A percentile compares a stretch with the other conserved stretches of the same genome.
Conservation (phyloP, 352 stramenopile genomes). For the Phytopythium montanum region DNA sequence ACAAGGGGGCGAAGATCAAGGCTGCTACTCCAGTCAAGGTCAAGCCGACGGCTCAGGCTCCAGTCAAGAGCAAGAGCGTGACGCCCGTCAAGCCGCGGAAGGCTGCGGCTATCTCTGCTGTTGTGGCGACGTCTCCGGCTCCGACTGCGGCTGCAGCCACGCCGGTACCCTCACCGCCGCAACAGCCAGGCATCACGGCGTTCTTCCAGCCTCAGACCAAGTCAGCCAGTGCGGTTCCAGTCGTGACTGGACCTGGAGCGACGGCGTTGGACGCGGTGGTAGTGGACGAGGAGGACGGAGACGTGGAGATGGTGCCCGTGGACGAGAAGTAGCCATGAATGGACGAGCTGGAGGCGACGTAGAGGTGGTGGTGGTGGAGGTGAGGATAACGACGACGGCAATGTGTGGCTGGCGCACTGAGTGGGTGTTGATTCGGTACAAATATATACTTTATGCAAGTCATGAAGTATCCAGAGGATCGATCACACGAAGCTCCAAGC, state of each 20-base stretch:
- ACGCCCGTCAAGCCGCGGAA: slow-evolving; percentile 6
- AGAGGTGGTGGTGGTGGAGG: not conserved
- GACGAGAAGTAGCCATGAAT: not conserved
- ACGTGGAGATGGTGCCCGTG: slow-evolving; percentile 8
- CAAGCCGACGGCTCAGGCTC: slow-evolving; percentile 6
- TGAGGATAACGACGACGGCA: not conserved
- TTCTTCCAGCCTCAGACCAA: slow-evolving; percentile 21
- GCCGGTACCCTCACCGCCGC: slow-evolving; percentile 8
- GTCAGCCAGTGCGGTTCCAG: not conserved
- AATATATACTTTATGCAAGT: not conserved
- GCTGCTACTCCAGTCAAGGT: slow-evolving; percentile 3
- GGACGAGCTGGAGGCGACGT: not conserved
- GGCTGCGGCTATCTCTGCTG: not conserved
- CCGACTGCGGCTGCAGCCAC: not conserved
- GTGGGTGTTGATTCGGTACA: not conserved
- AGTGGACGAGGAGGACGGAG: not conserved
- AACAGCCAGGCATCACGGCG: slow-evolving; percentile 23
- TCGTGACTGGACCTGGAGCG: not conserved
- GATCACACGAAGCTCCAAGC: not conserved
- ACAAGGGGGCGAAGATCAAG: slow-evolving; percentile 19
- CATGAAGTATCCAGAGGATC: not conserved
- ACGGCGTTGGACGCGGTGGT: not conserved
- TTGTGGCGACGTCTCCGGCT: not conserved
- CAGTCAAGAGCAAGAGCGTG: slow-evolving; percentile 1
- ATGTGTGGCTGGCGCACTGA: too few relatives aligned